A percentile compares a stretch with the other conserved stretches of the same genome.
Evolutionary conservation across 768 basidiomycete genomes (phyloP).

Genomic region (Sporobolomyces phaffii): DNA sequence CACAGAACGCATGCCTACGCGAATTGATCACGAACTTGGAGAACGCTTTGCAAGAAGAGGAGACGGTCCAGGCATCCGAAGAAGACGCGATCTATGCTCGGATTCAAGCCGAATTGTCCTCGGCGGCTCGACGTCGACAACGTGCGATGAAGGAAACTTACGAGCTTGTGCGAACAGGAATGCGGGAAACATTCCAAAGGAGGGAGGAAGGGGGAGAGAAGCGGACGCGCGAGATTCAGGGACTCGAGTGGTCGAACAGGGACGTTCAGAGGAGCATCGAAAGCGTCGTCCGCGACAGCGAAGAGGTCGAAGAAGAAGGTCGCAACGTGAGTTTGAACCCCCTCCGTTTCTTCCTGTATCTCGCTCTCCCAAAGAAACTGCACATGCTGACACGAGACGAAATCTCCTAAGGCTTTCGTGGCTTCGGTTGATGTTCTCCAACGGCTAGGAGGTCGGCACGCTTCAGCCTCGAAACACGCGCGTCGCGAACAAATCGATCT

Average conservation of each 20-base stretch:
- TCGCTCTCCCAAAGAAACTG: too few relatives aligned
- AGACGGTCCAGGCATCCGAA: not conserved
- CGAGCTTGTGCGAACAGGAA: not conserved
- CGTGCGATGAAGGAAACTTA: not conserved
- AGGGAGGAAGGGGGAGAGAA: not conserved
- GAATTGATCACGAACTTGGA: not conserved
- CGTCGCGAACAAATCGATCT: too few relatives aligned
- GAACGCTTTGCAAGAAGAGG: not conserved
- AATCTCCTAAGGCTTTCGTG: too few relatives aligned
- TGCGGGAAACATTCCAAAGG: not conserved
- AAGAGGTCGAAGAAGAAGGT: too few relatives aligned
- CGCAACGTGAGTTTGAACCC: too few relatives aligned
- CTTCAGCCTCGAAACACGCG: too few relatives aligned
- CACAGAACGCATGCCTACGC: constrained; percentile 7
- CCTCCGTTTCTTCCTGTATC: too few relatives aligned
- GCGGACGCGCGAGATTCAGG: not conserved
- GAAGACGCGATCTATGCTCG: not conserved
- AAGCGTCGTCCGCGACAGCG: not conserved
- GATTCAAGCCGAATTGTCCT: not conserved
- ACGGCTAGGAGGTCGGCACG: too few relatives aligned
- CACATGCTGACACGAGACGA: too few relatives aligned
- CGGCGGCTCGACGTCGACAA: not conserved
- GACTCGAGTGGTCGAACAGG: not conserved
- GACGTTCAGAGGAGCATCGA: not conserved
- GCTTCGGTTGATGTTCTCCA: too few relatives aligned